A percentile compares a stretch with the other conserved stretches of the same genome.
Conservation (phyloP, 2,329 filamentous ascomycete species). For the Remersonia thermophila region DNA sequence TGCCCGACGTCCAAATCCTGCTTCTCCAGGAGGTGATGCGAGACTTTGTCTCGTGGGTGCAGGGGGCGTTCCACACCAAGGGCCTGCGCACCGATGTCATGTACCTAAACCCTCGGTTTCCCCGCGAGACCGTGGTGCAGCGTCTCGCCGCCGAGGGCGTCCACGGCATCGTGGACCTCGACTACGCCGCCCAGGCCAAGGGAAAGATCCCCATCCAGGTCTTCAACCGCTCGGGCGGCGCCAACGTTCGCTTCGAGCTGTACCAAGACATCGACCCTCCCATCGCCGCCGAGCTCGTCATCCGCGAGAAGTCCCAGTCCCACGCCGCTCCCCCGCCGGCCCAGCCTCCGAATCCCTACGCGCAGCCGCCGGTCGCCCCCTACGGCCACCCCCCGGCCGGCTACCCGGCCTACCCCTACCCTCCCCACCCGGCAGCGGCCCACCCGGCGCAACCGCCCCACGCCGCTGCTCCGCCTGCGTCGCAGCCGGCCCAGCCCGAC, state of each 20-base stretch:
- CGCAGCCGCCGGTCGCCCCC: conserved; percentile 10
- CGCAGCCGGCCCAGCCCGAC: conserved; percentile 8
- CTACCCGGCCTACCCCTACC: conserved; percentile 11
- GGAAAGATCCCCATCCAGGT: conserved; percentile 72
- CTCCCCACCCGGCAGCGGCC: conserved; percentile 11
- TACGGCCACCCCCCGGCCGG: conserved; percentile 10
- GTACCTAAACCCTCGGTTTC: conserved; percentile 63
- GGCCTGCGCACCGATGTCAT: conserved; percentile 68
- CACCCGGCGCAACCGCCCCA: conserved; percentile 16
- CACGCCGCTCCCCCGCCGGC: conserved; percentile 16
- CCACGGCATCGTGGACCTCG: conserved; percentile 68
- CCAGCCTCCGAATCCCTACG: conserved; percentile 11
- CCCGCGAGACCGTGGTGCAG: conserved; percentile 67
- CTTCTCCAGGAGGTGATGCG: conserved; percentile 65
- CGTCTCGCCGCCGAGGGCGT: conserved; percentile 83
- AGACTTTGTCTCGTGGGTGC: conserved; percentile 74
- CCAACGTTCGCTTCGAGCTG: conserved; percentile 68
- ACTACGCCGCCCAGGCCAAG: conserved; percentile 52
- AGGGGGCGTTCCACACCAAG: conserved; percentile 59
- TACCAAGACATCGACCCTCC: conserved; percentile 72
- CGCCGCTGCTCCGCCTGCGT: too few relatives aligned
- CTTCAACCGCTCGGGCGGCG: conserved; percentile 69
- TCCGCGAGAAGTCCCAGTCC: conserved; percentile 48
- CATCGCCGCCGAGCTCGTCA: conserved; percentile 69
- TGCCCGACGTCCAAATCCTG: conserved; percentile 84